phyloP scores from a whole-genome alignment of 176 grass and related monocot species.

The Cymbopogon citratus region DNA sequence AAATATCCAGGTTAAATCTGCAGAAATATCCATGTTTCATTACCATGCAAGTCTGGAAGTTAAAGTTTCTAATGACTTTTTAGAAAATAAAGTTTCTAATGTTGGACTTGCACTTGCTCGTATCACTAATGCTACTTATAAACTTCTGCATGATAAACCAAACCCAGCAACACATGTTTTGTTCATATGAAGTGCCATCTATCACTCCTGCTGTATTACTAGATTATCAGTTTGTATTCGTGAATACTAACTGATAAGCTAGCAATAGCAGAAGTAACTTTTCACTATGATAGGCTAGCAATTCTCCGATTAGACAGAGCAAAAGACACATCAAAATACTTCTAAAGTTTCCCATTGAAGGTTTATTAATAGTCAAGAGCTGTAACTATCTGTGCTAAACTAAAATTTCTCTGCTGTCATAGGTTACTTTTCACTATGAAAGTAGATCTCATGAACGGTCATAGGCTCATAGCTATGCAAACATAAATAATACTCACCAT shows the following conservation, averaged over 20 bases:
- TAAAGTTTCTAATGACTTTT: no score
- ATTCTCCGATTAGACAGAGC: background rate
- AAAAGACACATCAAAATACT: slow-evolving; percentile 8
- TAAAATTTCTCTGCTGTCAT: background rate
- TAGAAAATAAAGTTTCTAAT: background rate
- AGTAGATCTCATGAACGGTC: background rate
- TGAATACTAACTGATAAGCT: no score
- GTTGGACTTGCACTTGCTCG: background rate
- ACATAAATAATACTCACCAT: slow-evolving; percentile 55
- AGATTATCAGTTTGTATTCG: background rate
- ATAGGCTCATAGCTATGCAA: slow-evolving; percentile 25
- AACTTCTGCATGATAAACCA: background rate
- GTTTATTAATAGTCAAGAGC: background rate
- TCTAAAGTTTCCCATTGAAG: background rate
- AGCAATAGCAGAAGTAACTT: no score
- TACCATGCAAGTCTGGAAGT: background rate
- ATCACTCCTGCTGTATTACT: background rate
- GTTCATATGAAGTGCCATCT: background rate
- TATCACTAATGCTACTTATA: background rate
- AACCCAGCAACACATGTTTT: background rate
- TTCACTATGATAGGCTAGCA: no score
- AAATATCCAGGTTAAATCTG: background rate
- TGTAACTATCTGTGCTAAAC: background rate
- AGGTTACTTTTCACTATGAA: background rate
- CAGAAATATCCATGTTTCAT: background rate